Evolutionary conservation across 2,329 filamentous ascomycete genomes (phyloP).

Genomic region (Rhinocladiella mackenziei): DNA sequence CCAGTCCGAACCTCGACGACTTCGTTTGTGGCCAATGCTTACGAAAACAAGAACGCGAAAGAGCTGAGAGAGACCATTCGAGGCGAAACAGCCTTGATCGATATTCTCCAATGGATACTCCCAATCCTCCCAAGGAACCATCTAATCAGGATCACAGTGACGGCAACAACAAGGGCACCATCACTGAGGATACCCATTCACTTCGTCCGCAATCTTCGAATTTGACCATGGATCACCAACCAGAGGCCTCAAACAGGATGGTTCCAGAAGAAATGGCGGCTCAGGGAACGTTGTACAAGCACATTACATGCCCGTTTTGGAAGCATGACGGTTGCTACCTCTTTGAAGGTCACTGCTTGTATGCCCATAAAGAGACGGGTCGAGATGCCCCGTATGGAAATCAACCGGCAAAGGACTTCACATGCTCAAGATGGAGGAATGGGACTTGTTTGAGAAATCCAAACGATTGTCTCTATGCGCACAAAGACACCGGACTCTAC

Average conservation of each 20-base stretch:
- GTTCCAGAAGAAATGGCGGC: not conserved
- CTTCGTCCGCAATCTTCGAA: too few species aligned
- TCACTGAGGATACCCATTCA: too few species aligned
- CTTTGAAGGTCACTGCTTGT: conserved; percentile 19
- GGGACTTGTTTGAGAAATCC: conserved; percentile 3
- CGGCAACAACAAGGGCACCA: too few species aligned
- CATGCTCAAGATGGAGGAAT: conserved; percentile 11
- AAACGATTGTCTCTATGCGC: conserved; percentile 9
- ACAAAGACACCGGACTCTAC: conserved; percentile 21
- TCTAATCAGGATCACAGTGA: too few species aligned
- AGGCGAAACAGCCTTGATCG: not conserved
- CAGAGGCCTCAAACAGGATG: too few species aligned
- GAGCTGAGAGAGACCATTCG: not conserved
- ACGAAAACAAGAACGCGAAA: not conserved
- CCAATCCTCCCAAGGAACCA: too few species aligned
- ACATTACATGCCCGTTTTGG: conserved; percentile 23
- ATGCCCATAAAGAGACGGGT: conserved; percentile 20
- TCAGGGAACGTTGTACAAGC: conserved; percentile 17
- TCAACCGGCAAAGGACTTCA: conserved; percentile 17
- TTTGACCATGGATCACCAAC: too few species aligned
- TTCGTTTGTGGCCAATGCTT: conserved; percentile 24
- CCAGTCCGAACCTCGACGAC: conserved; percentile 8
- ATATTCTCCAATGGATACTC: not conserved
- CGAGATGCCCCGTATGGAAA: conserved; percentile 4
- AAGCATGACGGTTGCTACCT: conserved; percentile 6